Percentiles rank a stretch among this genome's conserved stretches.
Evolutionary conservation across 306 rosid genomes (phyloP).

Genomic region (Dryas drummondii): DNA sequence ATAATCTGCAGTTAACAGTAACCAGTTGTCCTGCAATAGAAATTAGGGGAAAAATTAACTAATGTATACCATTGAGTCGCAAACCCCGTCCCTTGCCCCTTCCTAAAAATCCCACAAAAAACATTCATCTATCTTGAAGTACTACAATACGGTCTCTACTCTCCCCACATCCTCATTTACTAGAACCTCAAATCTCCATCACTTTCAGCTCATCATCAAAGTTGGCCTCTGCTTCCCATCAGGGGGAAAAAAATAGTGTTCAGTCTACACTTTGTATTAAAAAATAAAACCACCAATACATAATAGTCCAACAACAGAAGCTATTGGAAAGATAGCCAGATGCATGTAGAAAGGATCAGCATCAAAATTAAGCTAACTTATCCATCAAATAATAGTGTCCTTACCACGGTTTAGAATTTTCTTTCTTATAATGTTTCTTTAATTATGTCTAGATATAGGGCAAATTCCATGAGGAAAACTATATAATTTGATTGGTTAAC

Average conservation of each 20-base stretch:
- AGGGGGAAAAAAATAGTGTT: not conserved
- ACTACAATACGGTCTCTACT: not conserved
- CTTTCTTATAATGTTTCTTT: no score
- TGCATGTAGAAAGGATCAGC: not conserved
- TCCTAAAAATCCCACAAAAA: not conserved
- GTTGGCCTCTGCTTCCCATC: not conserved
- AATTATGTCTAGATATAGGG: no score
- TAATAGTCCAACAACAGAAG: not conserved
- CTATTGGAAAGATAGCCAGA: not conserved
- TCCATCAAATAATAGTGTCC: no score
- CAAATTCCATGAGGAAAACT: no score
- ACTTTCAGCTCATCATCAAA: not conserved
- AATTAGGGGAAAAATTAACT: conserved; percentile 25
- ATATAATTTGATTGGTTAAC: no score
- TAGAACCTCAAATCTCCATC: not conserved
- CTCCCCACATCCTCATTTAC: not conserved
- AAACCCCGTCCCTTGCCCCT: not conserved
- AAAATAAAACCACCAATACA: no score
- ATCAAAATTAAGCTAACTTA: not conserved
- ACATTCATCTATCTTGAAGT: not conserved
- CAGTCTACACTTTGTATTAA: not conserved
- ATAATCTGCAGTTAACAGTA: conserved; percentile 89
- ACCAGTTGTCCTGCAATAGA: conserved; percentile 75
- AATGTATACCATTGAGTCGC: conserved; percentile 3
- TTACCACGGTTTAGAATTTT: no score